Percentiles rank a stretch among this genome's conserved stretches.
Conservation (phyloP, 257 asterid genomes). For the Solanum rostratum region DNA sequence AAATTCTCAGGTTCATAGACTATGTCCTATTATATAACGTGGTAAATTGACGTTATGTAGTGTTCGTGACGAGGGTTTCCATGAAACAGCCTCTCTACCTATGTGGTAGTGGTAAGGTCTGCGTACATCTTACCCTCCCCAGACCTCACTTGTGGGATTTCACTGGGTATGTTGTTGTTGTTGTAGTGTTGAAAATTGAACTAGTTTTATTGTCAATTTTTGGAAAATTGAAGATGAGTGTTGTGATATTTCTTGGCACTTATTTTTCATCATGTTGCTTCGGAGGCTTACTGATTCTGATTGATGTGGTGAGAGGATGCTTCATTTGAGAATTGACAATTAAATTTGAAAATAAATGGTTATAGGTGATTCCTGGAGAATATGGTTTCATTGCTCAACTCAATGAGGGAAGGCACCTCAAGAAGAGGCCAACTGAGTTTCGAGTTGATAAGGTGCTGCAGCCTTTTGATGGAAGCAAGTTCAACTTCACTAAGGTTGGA, state of each 20-base stretch:
- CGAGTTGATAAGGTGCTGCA: conserved; percentile 88
- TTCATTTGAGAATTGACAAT: not conserved
- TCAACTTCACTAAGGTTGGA: conserved; percentile 92
- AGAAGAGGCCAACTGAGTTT: conserved; percentile 97
- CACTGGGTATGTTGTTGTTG: no score
- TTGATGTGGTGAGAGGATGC: not conserved
- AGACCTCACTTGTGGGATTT: no score
- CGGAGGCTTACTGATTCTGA: not conserved
- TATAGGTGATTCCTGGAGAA: conserved; percentile 82
- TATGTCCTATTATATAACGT: not conserved
- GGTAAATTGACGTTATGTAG: not conserved
- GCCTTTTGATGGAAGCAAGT: conserved; percentile 83
- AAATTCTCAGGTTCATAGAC: not conserved
- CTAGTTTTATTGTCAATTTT: not conserved
- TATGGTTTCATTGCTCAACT: conserved; percentile 87
- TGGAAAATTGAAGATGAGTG: not conserved
- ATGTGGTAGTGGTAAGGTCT: no score
- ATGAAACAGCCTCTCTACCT: no score
- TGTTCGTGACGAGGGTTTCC: no score
- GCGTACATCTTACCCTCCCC: no score
- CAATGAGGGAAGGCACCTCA: conserved; percentile 94
- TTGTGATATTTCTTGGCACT: not conserved
- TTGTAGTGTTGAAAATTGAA: not conserved
- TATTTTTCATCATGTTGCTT: not conserved
- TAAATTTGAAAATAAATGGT: not conserved